Conservation (phyloP, 2,329 filamentous ascomycete genomes). For the Exophiala calicioides region DNA sequence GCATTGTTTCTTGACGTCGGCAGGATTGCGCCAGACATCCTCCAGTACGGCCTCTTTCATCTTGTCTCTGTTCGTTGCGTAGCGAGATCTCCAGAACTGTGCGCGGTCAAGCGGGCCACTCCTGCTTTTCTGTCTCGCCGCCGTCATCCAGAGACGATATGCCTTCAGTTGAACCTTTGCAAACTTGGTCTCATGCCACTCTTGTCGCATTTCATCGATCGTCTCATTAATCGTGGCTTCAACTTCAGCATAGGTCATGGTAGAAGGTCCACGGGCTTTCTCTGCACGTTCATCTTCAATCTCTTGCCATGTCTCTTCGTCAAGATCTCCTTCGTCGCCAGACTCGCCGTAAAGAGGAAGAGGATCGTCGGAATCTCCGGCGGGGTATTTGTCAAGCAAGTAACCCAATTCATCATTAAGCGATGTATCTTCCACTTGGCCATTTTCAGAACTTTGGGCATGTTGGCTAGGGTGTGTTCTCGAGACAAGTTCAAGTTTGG, state of each 20-base stretch:
- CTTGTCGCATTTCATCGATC: constrained; percentile 52
- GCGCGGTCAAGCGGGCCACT: constrained; percentile 48
- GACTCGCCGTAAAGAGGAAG: constrained; percentile 60
- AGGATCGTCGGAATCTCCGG: constrained; percentile 41
- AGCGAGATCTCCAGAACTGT: constrained; percentile 44
- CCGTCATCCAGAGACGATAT: constrained; percentile 61
- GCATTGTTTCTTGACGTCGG: constrained; percentile 59
- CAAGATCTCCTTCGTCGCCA: constrained; percentile 52
- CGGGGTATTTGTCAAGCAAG: constrained; percentile 48
- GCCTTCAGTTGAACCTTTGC: constrained; percentile 60
- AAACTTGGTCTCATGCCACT: constrained; percentile 62
- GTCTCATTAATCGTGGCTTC: constrained; percentile 55
- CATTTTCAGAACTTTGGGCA: too few species aligned
- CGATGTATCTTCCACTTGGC: not conserved
- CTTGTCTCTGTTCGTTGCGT: constrained; percentile 58
- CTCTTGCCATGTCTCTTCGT: constrained; percentile 62
- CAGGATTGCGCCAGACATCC: constrained; percentile 55
- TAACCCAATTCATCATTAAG: constrained; percentile 33
- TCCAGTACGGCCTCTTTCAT: constrained; percentile 55
- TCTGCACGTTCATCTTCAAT: constrained; percentile 59
- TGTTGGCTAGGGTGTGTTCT: not conserved
- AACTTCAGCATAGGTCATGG: constrained; percentile 46
- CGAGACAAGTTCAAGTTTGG: not conserved
- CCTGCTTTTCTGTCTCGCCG: constrained; percentile 47
- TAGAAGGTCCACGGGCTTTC: constrained; percentile 32